Evolutionary conservation across 495 filamentous ascomycete genomes (phyloP), one percentile per base, ranked within the genome.

Genomic region (Penicillium cataractarum): DNA sequence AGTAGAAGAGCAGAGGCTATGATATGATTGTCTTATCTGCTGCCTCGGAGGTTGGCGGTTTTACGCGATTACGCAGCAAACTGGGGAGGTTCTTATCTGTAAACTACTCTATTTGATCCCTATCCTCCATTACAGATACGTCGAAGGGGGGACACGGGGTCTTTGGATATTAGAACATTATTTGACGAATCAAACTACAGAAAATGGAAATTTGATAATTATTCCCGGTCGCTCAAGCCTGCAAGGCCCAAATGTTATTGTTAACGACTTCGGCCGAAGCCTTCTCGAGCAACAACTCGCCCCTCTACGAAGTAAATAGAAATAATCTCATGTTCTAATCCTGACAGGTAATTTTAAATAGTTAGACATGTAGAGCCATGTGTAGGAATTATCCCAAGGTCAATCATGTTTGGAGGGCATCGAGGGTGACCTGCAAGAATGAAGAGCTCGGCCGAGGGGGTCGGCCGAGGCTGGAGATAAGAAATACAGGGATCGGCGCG

Each of bases 381-480:
- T 10, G 19, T 21, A 46, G n/a, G n/a, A n/a, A n/a, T n/a, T n/a
- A n/a, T n/a, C n/a, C n/a, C n/a, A n/a, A n/a, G n/a, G n/a, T n/a
- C n/a, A n/a, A n/a, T n/a, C n/a, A n/a, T 31, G 29, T 15, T 29
- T 13, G 21, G 46, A n/a, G 9, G 42, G 13, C 19, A 12, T 8
- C 42, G 42, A 13, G 19, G 17, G 42, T 27, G 15, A 27, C 24
- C 46, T 27, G 46, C 9, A 27, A 24, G 24, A 13, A 15, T 49
- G 10, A 6, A 6, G 22, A 49, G 29, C 55, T 65, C 58, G 63
- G 58, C 63, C 64, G 64, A 58, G n/a, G 40, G 6, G 12, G 22
- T 62, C 60, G 53, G 32, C 53, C 60, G 60, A 62, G 42, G 3
- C 4, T 39, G 31, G 27, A 56, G 60, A 62, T 62, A 62, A 62